A percentile compares a stretch with the other conserved stretches of the same genome.
phyloP scores from a whole-genome alignment of 2,329 filamentous ascomycete species.

The Teratosphaeria destructans region DNA sequence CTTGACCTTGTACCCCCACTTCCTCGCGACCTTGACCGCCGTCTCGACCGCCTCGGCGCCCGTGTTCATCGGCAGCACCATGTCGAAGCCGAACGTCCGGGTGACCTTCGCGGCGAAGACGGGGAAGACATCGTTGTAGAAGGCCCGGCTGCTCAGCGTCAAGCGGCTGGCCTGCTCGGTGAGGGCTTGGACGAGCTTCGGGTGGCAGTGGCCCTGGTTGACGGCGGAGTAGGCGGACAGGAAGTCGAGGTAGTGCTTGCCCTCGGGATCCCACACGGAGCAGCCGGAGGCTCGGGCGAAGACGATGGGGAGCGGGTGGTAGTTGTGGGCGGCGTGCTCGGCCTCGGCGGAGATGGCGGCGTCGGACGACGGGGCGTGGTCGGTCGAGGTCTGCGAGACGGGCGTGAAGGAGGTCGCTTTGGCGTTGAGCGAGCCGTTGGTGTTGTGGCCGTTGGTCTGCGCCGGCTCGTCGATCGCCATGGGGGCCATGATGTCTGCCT shows the following conservation, averaged over 20 bases:
- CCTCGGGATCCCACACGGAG: conserved; percentile 91
- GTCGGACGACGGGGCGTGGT: conserved; percentile 69
- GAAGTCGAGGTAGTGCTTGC: conserved; percentile 88
- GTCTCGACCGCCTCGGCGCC: conserved; percentile 95
- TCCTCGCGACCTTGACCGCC: conserved; percentile 87
- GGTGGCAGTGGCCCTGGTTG: conserved; percentile 97
- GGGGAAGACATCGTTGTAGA: conserved; percentile 97
- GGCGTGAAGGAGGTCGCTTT: conserved; percentile 32
- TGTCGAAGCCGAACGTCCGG: conserved; percentile 83
- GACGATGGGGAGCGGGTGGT: conserved; percentile 91
- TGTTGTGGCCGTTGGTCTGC: conserved; percentile 6
- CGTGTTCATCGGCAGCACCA: conserved; percentile 98
- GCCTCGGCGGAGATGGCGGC: conserved; percentile 72
- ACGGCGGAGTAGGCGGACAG: conserved; percentile 96
- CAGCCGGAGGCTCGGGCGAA: conserved; percentile 77
- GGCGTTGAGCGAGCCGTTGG: conserved; percentile 27
- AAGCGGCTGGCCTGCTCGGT: conserved; percentile 80
- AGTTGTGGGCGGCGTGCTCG: conserved; percentile 91
- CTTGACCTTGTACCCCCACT: conserved; percentile 98
- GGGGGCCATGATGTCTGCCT: conserved; percentile 24
- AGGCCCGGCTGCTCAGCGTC: conserved; percentile 86
- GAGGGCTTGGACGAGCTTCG: conserved; percentile 83
- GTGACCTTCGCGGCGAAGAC: conserved; percentile 90
- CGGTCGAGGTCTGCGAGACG: conserved; percentile 32
- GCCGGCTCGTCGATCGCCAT: conserved; percentile 22